Evolutionary conservation across 306 rosid genomes (phyloP).

Genomic region (Cucumis cinereus): DNA sequence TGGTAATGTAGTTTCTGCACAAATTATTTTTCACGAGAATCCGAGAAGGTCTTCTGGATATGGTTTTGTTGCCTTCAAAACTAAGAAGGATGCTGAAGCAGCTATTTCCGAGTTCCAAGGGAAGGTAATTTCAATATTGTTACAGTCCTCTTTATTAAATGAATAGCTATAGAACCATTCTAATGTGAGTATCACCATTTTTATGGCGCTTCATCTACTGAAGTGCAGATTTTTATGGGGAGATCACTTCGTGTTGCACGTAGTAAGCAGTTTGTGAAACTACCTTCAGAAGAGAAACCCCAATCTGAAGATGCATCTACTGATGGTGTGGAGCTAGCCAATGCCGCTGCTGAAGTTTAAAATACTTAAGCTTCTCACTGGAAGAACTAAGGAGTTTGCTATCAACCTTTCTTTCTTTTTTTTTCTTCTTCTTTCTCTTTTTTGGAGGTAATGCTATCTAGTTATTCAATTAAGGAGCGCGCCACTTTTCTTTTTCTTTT

Average conservation of each 20-base stretch:
- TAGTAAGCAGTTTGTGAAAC: conserved; percentile 54
- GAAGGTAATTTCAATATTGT: conserved; percentile 39
- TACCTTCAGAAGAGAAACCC: conserved; percentile 20
- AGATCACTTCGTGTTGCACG: conserved; percentile 58
- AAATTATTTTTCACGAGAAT: conserved; percentile 46
- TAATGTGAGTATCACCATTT: neutral
- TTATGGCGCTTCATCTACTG: conserved; percentile 3
- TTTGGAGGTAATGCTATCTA: neutral
- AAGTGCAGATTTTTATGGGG: conserved; percentile 60
- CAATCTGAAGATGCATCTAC: conserved; percentile 25
- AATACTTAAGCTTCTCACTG: neutral
- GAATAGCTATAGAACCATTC: neutral
- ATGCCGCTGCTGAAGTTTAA: conserved; percentile 18
- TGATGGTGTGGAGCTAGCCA: conserved; percentile 27
- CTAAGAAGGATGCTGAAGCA: conserved; percentile 66
- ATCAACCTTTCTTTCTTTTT: neutral
- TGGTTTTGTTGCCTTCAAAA: conserved; percentile 81
- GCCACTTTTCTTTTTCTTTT: neutral
- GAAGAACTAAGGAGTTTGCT: neutral
- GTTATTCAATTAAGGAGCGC: neutral
- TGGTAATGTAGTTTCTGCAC: conserved; percentile 45
- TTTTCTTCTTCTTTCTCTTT: neutral
- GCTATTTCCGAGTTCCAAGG: conserved; percentile 61
- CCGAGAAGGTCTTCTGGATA: conserved; percentile 72
- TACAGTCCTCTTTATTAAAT: neutral